Evolutionary conservation across 1,284 basidiomycete genomes (phyloP).

Genomic region (Malassezia equina): DNA sequence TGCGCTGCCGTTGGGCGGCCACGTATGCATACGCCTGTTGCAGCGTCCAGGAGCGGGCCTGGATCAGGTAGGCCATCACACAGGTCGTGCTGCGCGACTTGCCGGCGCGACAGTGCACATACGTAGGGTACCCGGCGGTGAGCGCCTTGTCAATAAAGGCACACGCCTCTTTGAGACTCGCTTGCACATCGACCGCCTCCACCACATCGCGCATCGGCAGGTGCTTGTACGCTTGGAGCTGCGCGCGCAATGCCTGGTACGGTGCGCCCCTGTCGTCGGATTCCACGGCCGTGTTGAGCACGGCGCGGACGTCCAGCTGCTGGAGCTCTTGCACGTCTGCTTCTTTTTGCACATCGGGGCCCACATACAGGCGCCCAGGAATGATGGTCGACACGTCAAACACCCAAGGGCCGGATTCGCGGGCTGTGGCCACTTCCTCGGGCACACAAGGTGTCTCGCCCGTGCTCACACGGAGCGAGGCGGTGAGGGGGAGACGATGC

Average conservation of each 20-base stretch:
- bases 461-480: not conserved
- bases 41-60: slow-evolving; percentile 88
- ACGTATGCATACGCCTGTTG: slow-evolving; percentile 82
- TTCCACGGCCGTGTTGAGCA: slow-evolving; percentile 81
- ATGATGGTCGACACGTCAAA: slow-evolving; percentile 55
- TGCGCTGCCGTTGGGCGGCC: slow-evolving; percentile 73
- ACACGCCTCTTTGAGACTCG: slow-evolving; percentile 72
- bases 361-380: slow-evolving; percentile 78
- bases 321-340: slow-evolving; percentile 67
- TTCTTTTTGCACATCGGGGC: slow-evolving; percentile 67
- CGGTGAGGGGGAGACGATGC: not conserved
- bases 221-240: slow-evolving; percentile 69
- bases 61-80: slow-evolving; percentile 92
- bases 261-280: slow-evolving; percentile 26
- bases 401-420: not conserved
- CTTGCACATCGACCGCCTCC: slow-evolving; percentile 80
- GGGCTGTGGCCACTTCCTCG: not conserved
- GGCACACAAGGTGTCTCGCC: too few species aligned
- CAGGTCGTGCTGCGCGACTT: slow-evolving; percentile 93
- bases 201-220: slow-evolving; percentile 90
- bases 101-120: slow-evolving; percentile 92
- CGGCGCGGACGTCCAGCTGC: slow-evolving; percentile 68
- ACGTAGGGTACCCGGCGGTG: slow-evolving; percentile 73
- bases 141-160: slow-evolving; percentile 79
- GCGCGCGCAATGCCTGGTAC: slow-evolving; percentile 12